phyloP scores from a whole-genome alignment of 2,329 filamentous ascomycete species.

The Stachybotrys chlorohalonatus region DNA sequence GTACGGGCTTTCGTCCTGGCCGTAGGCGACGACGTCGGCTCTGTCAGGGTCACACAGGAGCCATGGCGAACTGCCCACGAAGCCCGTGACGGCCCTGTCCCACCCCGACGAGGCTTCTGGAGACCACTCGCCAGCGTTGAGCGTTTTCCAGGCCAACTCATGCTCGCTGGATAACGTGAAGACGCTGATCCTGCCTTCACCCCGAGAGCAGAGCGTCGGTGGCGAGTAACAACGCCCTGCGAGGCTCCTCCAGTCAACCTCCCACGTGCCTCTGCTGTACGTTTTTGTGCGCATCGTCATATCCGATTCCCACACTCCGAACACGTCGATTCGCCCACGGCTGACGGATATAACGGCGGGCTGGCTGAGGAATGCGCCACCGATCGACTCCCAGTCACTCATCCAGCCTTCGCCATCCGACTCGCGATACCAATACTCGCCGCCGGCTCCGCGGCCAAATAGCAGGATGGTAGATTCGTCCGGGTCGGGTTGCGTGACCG shows the following conservation, averaged over 20 bases:
- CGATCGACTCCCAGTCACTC: conserved; percentile 1
- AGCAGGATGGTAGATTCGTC: not conserved
- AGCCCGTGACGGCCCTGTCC: not conserved
- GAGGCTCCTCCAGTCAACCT: not conserved
- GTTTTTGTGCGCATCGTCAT: not conserved
- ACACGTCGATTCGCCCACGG: conserved; percentile 2
- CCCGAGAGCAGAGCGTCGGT: not conserved
- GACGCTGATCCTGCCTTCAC: not conserved
- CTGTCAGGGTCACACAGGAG: not conserved
- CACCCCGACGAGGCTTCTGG: not conserved
- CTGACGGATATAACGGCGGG: conserved; percentile 1
- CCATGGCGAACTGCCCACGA: not conserved
- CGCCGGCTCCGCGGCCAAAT: not conserved
- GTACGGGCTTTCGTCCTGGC: not conserved
- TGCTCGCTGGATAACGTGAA: not conserved
- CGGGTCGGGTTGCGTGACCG: not conserved
- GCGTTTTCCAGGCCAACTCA: not conserved
- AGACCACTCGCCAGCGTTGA: not conserved
- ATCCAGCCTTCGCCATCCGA: not conserved
- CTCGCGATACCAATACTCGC: not conserved
- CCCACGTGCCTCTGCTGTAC: not conserved
- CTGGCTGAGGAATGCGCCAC: conserved; percentile 3
- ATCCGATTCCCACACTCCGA: not conserved
- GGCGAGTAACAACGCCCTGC: not conserved
- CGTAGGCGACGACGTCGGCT: conserved; percentile 1